Conservation (phyloP, 176 grass and related monocot genomes). For the Leersia perrieri region DNA sequence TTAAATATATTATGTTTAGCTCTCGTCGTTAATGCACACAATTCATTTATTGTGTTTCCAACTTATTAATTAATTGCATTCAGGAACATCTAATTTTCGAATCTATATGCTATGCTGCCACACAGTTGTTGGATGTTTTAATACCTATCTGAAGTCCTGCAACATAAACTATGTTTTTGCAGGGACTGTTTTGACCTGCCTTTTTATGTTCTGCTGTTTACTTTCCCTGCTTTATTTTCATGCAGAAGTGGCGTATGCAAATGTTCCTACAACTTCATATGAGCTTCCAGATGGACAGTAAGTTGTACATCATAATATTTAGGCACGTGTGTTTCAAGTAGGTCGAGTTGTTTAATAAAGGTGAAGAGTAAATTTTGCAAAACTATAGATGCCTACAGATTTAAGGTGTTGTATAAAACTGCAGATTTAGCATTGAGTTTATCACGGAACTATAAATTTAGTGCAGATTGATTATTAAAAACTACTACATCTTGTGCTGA, state of each 20-base stretch:
- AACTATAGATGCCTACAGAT: too few species aligned
- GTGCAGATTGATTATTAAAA: too few species aligned
- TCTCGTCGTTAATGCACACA: background rate
- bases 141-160: background rate
- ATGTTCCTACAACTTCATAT: constrained; percentile 97
- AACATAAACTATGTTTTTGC: constrained; percentile 4
- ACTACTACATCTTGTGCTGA: too few species aligned
- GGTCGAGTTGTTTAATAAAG: constrained; percentile 14
- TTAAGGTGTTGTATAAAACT: too few species aligned
- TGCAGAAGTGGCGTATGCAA: constrained; percentile 97
- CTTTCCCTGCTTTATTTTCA: constrained; percentile 35
- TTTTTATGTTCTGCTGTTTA: constrained; percentile 8
- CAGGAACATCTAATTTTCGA: background rate
- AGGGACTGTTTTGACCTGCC: background rate
- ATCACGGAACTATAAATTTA: too few species aligned
- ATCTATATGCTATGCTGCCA: background rate
- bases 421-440: too few species aligned
- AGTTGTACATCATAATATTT: constrained; percentile 42
- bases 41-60: constrained; percentile 1
- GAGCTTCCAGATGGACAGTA: constrained; percentile 99
- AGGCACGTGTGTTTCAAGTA: constrained; percentile 1
- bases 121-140: background rate
- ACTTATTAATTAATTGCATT: background rate
- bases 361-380: too few species aligned
- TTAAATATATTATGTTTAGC: constrained; percentile 11